Evolutionary conservation across 768 basidiomycete genomes (phyloP), one percentile per base, ranked within the genome.

Genomic region (Tulasnella sp.): DNA sequence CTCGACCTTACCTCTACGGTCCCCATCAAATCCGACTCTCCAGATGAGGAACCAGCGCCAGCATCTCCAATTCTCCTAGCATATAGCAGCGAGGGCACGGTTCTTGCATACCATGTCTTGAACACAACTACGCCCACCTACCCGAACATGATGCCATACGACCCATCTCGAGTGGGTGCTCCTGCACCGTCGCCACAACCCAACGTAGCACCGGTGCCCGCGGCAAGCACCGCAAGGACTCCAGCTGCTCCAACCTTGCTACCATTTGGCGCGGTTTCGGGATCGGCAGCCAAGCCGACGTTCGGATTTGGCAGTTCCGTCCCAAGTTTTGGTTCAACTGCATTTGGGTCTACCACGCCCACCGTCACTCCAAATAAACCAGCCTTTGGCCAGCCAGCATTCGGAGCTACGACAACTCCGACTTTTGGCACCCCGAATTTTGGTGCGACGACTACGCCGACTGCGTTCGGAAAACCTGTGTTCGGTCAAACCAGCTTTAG

Each of bases 1-100:
- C 32, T 80, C 35, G 79, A 80, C 39, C 67, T 80, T 32, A 80
- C 79, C 16, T 73, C 78, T 13, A 80, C 61, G 5, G 70, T 35
- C 4, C 55, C 79, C 26, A 77, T 80, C 55, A 79, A 18, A 39
- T 79, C 26, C 40, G 42, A 42, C 73, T 39, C 42, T 73, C 57
- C 55, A 35, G 79, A 80, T 39, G 79, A 80, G 16, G 80, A 42
- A 10, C 79, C 79, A 29, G 16, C 79, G 10, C 80, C 57, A 13
- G 79, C 79, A n/a, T n/a, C n/a, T n/a, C 79, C 79, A 7, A 77
- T 80, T 29, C 40, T 80, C 29, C 74, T 72, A 39, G 18, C 73
- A n/a, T 80, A 79, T 42, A 79, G 72, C n/a, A 80, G 51, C 61
- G 73, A 79, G n/a, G 79, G 79, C 37, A 67, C 44, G 29, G 61